A percentile compares a stretch with the other conserved stretches of the same genome.
These are phyloP conservation scores for Suhomyces tanzawaensis DNA, from an alignment of 805 yeast genomes.

Conservation along the genomic window DNA sequence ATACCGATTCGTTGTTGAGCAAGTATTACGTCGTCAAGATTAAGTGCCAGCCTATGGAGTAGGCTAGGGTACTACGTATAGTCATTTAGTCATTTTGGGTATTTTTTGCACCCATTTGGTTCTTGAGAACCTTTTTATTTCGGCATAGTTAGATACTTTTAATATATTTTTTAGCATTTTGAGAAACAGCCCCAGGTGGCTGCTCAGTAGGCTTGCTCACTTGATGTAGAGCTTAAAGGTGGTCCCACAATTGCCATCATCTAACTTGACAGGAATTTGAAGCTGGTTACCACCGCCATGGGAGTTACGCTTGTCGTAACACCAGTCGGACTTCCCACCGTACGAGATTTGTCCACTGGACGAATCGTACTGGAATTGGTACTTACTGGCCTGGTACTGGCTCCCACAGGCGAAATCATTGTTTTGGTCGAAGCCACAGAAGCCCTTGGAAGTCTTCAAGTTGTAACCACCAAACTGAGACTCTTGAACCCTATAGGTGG, in stretches of 20 bases:
- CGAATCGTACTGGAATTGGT: slow-evolving; percentile 57
- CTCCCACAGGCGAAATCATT: slow-evolving; percentile 14
- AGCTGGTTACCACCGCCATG: slow-evolving; percentile 22
- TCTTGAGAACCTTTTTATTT: no score
- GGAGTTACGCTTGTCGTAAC: slow-evolving; percentile 26
- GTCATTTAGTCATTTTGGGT: not conserved
- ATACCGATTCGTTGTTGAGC: slow-evolving; percentile 1
- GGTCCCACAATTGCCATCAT: slow-evolving; percentile 17
- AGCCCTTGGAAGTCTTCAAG: slow-evolving; percentile 68
- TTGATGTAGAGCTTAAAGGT: slow-evolving; percentile 11
- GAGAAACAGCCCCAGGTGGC: no score
- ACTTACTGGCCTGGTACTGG: slow-evolving; percentile 24
- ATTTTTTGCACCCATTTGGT: no score
- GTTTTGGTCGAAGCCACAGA: slow-evolving; percentile 47
- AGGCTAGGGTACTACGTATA: not conserved
- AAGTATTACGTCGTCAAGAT: slow-evolving; percentile 9
- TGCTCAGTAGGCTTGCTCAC: no score
- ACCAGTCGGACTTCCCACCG: slow-evolving; percentile 65
- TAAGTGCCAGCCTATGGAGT: slow-evolving; percentile 4
- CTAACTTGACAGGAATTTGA: slow-evolving; percentile 22
- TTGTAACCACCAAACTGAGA: slow-evolving; percentile 73
- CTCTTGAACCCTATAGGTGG: slow-evolving; percentile 57
- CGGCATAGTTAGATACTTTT: not conserved
- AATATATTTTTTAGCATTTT: no score
- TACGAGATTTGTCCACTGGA: slow-evolving; percentile 48